A percentile compares a stretch with the other conserved stretches of the same genome.
These are phyloP conservation scores for Ophiostoma ulmi DNA, from an alignment of 2,329 filamentous ascomycete species.

Conservation along the genomic window DNA sequence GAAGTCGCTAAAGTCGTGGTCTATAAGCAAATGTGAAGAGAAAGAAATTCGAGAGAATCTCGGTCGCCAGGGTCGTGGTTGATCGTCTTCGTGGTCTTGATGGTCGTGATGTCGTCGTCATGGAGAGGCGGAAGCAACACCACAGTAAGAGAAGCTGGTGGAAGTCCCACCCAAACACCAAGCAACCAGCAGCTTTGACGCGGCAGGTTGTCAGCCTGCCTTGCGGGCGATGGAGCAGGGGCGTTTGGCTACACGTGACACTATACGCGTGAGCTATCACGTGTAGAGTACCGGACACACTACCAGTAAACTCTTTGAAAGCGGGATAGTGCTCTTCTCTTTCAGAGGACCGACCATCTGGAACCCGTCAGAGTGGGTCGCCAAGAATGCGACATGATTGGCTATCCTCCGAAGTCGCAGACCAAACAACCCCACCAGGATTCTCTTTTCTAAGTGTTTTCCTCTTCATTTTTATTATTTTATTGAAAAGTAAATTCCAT, in stretches of 20 bases:
- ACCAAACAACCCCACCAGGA: conserved; percentile 18
- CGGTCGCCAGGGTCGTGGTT: neutral
- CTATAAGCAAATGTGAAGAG: neutral
- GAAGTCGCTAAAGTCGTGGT: neutral
- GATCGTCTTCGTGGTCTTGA: neutral
- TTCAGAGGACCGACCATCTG: neutral
- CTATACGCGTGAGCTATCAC: neutral
- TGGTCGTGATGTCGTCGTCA: conserved; percentile 10
- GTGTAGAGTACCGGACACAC: neutral
- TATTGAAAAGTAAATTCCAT: neutral
- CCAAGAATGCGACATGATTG: conserved; percentile 5
- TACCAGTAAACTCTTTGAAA: neutral
- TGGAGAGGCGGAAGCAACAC: conserved; percentile 14
- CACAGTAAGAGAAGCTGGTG: conserved; percentile 18
- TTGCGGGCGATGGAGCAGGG: neutral
- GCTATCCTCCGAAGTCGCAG: conserved; percentile 19
- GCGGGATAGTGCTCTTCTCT: conserved; percentile 1
- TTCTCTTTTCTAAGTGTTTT: conserved; percentile 13
- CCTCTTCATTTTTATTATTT: neutral
- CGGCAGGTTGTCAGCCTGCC: conserved; percentile 25
- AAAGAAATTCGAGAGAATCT: neutral
- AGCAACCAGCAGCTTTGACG: conserved; percentile 20
- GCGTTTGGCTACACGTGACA: neutral
- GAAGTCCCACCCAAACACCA: conserved; percentile 17
- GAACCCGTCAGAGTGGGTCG: neutral